Percentiles rank a stretch among this genome's conserved stretches.
These are phyloP conservation scores for Asterophora lycoperdoides DNA, from an alignment of 768 basidiomycete genomes.

Conservation along the genomic window DNA sequence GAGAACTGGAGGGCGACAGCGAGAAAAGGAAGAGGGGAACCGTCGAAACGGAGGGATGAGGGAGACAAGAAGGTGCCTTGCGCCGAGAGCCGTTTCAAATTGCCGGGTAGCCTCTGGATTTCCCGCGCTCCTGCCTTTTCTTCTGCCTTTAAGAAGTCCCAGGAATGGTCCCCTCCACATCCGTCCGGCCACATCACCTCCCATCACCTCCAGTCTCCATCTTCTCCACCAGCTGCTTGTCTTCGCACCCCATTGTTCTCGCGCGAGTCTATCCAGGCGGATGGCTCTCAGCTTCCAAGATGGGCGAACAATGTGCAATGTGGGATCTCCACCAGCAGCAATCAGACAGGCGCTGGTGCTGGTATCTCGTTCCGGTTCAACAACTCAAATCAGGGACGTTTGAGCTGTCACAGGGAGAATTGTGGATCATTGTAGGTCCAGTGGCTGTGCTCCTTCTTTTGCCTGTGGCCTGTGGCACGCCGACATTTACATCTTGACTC, in stretches of 20 bases:
- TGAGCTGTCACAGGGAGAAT: constrained; percentile 19
- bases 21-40: constrained; percentile 16
- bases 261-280: constrained; percentile 2
- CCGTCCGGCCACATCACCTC: neutral
- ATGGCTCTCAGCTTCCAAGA: constrained; percentile 13
- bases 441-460: constrained; percentile 36
- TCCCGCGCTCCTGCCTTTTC: constrained; percentile 32
- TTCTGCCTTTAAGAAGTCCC: constrained; percentile 14
- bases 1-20: constrained; percentile 33
- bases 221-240: neutral
- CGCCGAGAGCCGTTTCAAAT: constrained; percentile 29
- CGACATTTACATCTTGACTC: neutral
- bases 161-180: constrained; percentile 5
- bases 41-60: constrained; percentile 10
- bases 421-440: constrained; percentile 40
- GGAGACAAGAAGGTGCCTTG: constrained; percentile 9
- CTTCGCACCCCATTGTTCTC: constrained; percentile 20
- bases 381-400: constrained; percentile 12
- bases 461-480: neutral
- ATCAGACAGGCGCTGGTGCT: neutral
- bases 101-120: constrained; percentile 31
- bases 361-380: constrained; percentile 12
- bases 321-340: constrained; percentile 5
- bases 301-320: constrained; percentile 33
- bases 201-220: neutral